These are phyloP conservation scores for Pontederia crassipes DNA, from an alignment of 176 grass and related monocot species.

Conservation along the genomic window DNA sequence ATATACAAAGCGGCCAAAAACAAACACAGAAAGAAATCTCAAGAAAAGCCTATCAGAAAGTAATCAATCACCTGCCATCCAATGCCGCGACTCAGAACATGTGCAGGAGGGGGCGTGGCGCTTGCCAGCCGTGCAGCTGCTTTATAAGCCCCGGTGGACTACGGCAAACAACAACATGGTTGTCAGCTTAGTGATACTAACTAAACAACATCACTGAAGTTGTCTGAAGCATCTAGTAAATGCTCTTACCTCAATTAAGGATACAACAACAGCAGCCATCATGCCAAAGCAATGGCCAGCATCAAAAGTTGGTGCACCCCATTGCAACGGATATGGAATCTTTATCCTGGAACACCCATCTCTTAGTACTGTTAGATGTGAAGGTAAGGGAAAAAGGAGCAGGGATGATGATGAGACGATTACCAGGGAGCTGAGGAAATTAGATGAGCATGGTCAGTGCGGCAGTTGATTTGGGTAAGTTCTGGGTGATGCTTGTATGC, in stretches of 20 bases:
- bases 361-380: neutral
- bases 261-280: slow-evolving; percentile 90
- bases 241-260: slow-evolving; percentile 59
- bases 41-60: neutral
- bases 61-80: slow-evolving; percentile 62
- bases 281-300: slow-evolving; percentile 90
- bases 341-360: slow-evolving; percentile 47
- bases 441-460: slow-evolving; percentile 75
- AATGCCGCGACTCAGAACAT: slow-evolving; percentile 90
- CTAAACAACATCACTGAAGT: neutral
- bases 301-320: slow-evolving; percentile 85
- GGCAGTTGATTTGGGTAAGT: slow-evolving; percentile 64
- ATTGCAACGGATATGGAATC: slow-evolving; percentile 84
- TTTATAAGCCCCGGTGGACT: slow-evolving; percentile 89
- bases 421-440: slow-evolving; percentile 86
- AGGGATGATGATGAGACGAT: neutral
- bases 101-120: slow-evolving; percentile 82
- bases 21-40: neutral
- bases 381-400: neutral
- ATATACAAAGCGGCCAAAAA: neutral
- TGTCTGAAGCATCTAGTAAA: neutral
- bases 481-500: slow-evolving; percentile 61
- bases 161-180: slow-evolving; percentile 9
- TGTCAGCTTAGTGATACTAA: slow-evolving; percentile 13
- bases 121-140: slow-evolving; percentile 78